Conservation (phyloP, 768 basidiomycete species). For the Mycena polygramma region DNA sequence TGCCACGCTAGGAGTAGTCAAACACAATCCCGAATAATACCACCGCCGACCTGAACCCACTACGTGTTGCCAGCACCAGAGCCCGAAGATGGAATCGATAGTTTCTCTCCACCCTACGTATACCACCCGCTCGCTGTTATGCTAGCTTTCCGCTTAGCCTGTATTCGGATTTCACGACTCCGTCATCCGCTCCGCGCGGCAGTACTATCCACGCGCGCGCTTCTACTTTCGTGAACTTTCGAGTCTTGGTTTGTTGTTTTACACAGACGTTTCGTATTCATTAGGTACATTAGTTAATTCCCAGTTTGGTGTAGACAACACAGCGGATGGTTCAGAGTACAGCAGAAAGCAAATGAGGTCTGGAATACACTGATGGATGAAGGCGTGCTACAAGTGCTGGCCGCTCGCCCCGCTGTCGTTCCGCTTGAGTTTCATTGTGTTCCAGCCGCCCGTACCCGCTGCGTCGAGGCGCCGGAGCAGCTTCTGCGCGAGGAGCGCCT, state of each 20-base stretch:
- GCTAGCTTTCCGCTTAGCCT: conserved; percentile 12
- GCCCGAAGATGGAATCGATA: not conserved
- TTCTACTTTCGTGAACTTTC: not conserved
- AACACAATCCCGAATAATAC: not conserved
- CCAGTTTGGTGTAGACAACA: not conserved
- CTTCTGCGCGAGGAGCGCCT: conserved; percentile 40
- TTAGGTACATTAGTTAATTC: conserved; percentile 17
- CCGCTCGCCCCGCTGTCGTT: conserved; percentile 16
- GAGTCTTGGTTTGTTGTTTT: not conserved
- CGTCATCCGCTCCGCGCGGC: conserved; percentile 10
- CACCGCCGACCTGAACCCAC: not conserved
- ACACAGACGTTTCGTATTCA: conserved; percentile 8
- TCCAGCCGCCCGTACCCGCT: conserved; percentile 1
- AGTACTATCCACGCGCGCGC: not conserved
- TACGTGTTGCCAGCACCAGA: not conserved
- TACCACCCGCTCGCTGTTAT: not conserved
- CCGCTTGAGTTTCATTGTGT: conserved; percentile 20
- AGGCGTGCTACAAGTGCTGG: conserved; percentile 1
- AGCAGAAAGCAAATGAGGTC: conserved; percentile 10
- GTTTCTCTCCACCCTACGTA: not conserved
- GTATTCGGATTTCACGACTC: conserved; percentile 7
- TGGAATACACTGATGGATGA: not conserved
- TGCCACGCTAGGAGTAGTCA: not conserved
- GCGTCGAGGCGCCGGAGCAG: conserved; percentile 38
- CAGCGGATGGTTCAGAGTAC: conserved; percentile 7